phyloP scores from a whole-genome alignment of 2,329 filamentous ascomycete genomes.

The Chaetomium sp. region DNA sequence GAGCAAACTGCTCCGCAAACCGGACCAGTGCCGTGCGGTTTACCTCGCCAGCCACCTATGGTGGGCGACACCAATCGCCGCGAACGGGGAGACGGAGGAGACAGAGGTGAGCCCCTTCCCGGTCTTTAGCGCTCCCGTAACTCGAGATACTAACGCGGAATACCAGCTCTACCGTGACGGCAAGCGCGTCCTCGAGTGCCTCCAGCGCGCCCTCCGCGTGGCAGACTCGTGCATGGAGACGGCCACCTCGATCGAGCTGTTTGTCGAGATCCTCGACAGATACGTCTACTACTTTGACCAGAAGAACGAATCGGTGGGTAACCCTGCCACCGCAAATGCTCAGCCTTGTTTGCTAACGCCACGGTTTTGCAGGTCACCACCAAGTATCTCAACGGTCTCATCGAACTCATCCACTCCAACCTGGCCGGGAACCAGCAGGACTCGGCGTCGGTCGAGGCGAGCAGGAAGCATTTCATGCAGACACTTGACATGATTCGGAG shows the following conservation, averaged over 20 bases:
- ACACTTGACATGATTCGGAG: constrained; percentile 92
- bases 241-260: constrained; percentile 93
- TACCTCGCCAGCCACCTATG: constrained; percentile 96
- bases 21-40: constrained; percentile 94
- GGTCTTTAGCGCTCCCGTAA: not conserved
- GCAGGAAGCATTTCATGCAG: constrained; percentile 89
- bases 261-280: constrained; percentile 96
- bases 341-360: not conserved
- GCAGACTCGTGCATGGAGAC: constrained; percentile 99
- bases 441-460: constrained; percentile 80
- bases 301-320: constrained; percentile 84
- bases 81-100: constrained; percentile 77
- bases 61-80: constrained; percentile 88
- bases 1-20: constrained; percentile 95
- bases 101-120: constrained; percentile 65
- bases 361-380: constrained; percentile 68
- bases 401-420: constrained; percentile 97
- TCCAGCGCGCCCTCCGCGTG: constrained; percentile 91
- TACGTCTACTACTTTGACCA: constrained; percentile 99
- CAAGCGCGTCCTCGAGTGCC: constrained; percentile 92
- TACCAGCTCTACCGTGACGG: constrained; percentile 89
- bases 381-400: constrained; percentile 96
- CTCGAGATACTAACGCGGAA: constrained; percentile 24
- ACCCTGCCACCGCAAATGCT: too few species aligned
- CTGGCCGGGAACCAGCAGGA: constrained; percentile 82